Evolutionary conservation across 805 yeast genomes (phyloP).

Genomic region (Debaryomyces castellii): DNA sequence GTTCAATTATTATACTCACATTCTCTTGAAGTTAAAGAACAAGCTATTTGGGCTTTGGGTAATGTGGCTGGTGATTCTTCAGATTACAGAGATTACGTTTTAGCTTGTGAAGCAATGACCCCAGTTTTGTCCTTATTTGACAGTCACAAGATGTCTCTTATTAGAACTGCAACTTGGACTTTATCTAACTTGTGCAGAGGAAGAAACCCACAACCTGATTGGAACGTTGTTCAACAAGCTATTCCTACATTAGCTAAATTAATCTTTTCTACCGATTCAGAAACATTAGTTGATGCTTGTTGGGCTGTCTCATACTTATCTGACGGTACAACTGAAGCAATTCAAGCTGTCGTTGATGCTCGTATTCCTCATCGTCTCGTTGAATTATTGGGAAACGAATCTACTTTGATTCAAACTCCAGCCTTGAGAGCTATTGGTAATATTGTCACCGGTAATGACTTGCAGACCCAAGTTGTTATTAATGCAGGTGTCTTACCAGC

Average conservation of each 20-base stretch:
- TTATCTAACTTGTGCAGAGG: slow-evolving; percentile 96
- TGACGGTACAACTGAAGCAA: slow-evolving; percentile 90
- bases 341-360: slow-evolving; percentile 95
- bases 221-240: slow-evolving; percentile 83
- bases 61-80: slow-evolving; percentile 98
- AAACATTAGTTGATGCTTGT: slow-evolving; percentile 94
- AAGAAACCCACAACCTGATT: slow-evolving; percentile 92
- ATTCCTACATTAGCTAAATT: slow-evolving; percentile 89
- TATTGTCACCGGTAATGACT: slow-evolving; percentile 94
- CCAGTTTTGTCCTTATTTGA: slow-evolving; percentile 80
- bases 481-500: slow-evolving; percentile 91
- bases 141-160: slow-evolving; percentile 80
- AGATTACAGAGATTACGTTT: slow-evolving; percentile 83
- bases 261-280: slow-evolving; percentile 86
- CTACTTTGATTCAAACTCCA: slow-evolving; percentile 90
- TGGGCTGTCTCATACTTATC: slow-evolving; percentile 97
- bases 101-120: slow-evolving; percentile 81
- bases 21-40: slow-evolving; percentile 92
- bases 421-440: slow-evolving; percentile 97
- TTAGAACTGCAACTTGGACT: slow-evolving; percentile 98
- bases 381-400: slow-evolving; percentile 81
- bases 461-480: slow-evolving; percentile 92
- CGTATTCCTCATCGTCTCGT: slow-evolving; percentile 93
- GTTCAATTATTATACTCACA: slow-evolving; percentile 78
- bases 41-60: slow-evolving; percentile 99